A percentile compares a stretch with the other conserved stretches of the same genome.
phyloP scores from a whole-genome alignment of 2,329 filamentous ascomycete genomes.

The Claviceps spartinae region DNA sequence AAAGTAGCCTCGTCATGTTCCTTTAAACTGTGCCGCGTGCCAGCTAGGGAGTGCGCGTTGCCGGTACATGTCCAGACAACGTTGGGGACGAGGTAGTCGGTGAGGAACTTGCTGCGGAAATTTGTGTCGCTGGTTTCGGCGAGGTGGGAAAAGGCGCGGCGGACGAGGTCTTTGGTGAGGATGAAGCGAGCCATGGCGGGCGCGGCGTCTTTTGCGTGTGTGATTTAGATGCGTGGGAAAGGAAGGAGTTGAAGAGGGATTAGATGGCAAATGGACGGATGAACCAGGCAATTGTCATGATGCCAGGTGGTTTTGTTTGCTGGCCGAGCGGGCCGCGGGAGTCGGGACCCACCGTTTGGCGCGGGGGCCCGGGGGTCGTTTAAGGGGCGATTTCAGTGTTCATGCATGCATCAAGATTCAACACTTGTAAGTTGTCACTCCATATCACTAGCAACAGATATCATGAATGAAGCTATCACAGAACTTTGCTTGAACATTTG shows the following conservation, averaged over 20 bases:
- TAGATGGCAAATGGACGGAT: too few relatives aligned
- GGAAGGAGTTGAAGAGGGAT: background rate
- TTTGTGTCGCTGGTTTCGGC: conserved; percentile 7
- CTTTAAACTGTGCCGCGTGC: conserved; percentile 9
- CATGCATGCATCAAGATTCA: too few relatives aligned
- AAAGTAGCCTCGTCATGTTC: conserved; percentile 11
- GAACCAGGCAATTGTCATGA: too few relatives aligned
- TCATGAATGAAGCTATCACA: too few relatives aligned
- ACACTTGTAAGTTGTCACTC: too few relatives aligned
- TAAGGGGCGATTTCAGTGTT: too few relatives aligned
- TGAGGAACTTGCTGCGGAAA: conserved; percentile 10
- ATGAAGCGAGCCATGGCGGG: conserved; percentile 9
- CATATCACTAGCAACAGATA: too few relatives aligned
- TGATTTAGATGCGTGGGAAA: background rate
- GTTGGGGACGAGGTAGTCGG: conserved; percentile 8
- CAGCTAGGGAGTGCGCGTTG: conserved; percentile 12
- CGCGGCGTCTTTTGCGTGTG: background rate
- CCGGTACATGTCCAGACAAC: conserved; percentile 14
- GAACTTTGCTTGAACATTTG: too few relatives aligned
- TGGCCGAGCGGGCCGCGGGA: too few relatives aligned
- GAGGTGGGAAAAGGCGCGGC: conserved; percentile 10
- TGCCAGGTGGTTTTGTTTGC: too few relatives aligned
- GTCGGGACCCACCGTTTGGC: too few relatives aligned
- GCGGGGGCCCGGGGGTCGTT: too few relatives aligned
- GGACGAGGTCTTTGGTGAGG: conserved; percentile 12